Evolutionary conservation across 176 grass and related monocot species (phyloP), one percentile per base, ranked within the genome.

Genomic region (barley (Hordeum vulgare)): DNA sequence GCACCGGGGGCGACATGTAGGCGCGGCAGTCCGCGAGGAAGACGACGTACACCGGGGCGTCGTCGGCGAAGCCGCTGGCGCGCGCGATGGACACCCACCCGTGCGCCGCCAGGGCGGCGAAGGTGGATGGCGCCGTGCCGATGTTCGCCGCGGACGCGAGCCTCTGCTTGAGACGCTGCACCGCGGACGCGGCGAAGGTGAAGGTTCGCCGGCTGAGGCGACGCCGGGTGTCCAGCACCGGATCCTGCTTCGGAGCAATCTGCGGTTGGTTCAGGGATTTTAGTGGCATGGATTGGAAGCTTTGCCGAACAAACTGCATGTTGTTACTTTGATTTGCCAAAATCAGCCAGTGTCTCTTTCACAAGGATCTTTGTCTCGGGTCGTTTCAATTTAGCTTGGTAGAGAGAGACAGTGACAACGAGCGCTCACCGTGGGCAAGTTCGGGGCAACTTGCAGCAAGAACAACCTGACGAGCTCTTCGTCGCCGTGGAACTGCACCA

Each of bases 361-460:
- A 62, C 12, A 33, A 33, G 4, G 31, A 33, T 37, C 36, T 37
- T 37, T 37, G 36, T 37, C 36, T 37, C 36, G 36, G 36, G 8
- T 37, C 36, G 36, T 37, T 37, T 8, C 36, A 37, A 1, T 37
- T 37, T 8, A 63, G 36, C 39, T 17, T 25, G n/a, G 44, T 11
- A 20, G 11, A 10, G 10, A 6, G 71, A 29, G 29, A 33, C 15
- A 31, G 44, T 31, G 45, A 12, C 6, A 70, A 0, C 6, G 1
- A 53, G 62, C 41, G 6, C 61, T 83, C 56, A 88, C 81, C 75
- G 9, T 83, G 12, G 86, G 81, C 24, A 84, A 65, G 26, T 84
- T 75, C 80, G 80, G 58, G 53, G 74, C 33, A n/a, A 18, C 0
- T 41, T 72, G 74, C 57, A 9, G 42, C 75, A 88, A 45, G 66